Evolutionary conservation across 2,329 filamentous ascomycete species (phyloP).

Genomic region (Fusarium tricinctum): DNA sequence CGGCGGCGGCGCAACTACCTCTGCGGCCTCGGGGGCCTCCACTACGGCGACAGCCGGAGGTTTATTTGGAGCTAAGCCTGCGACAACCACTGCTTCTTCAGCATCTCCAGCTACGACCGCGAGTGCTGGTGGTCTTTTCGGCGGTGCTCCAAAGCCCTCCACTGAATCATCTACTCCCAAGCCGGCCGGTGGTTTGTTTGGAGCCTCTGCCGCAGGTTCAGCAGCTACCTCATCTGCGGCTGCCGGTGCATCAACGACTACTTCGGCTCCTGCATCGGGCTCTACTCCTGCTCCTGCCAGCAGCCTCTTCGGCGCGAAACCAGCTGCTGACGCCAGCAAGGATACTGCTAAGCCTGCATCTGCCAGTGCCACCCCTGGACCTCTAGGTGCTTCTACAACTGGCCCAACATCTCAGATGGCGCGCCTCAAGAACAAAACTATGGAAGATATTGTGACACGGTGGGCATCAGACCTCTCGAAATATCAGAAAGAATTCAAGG

Average conservation of each 20-base stretch:
- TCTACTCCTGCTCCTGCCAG: conserved; percentile 52
- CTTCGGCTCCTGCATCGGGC: conserved; percentile 49
- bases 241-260: conserved; percentile 39
- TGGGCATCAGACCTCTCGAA: conserved; percentile 97
- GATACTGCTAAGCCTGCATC: conserved; percentile 51
- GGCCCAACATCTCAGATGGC: conserved; percentile 88
- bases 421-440: conserved; percentile 96
- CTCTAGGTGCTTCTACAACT: conserved; percentile 79
- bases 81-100: conserved; percentile 49
- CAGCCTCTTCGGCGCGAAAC: conserved; percentile 54
- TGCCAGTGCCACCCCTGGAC: conserved; percentile 53
- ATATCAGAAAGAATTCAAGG: conserved; percentile 96
- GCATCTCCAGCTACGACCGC: conserved; percentile 49
- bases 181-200: conserved; percentile 48
- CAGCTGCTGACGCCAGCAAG: conserved; percentile 50
- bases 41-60: conserved; percentile 50
- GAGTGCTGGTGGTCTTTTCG: conserved; percentile 46
- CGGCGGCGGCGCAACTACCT: conserved; percentile 48
- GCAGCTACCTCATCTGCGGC: conserved; percentile 33
- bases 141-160: conserved; percentile 42
- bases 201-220: conserved; percentile 42
- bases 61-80: conserved; percentile 54
- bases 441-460: conserved; percentile 97
- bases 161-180: conserved; percentile 43
- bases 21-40: conserved; percentile 50